Percentiles rank a stretch among this genome's conserved stretches.
phyloP scores from a whole-genome alignment of 805 yeast species.

The Metschnikowia cubensis region DNA sequence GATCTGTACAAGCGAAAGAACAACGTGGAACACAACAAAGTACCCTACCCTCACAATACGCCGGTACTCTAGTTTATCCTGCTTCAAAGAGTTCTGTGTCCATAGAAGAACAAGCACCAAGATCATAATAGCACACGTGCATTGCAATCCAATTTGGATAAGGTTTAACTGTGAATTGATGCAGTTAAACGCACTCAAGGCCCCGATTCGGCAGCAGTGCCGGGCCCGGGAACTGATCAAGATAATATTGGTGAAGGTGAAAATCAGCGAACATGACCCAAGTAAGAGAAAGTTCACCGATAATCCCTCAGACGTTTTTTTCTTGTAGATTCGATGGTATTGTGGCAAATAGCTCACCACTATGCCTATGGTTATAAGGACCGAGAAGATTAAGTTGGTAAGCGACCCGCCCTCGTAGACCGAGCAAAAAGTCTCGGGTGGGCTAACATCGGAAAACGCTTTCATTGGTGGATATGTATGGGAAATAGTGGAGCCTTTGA shows the following conservation, averaged over 20 bases:
- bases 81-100: constrained; percentile 45
- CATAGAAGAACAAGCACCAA: constrained; percentile 49
- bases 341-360: constrained; percentile 73
- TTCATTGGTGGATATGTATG: neutral
- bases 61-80: constrained; percentile 42
- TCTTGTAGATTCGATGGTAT: constrained; percentile 51
- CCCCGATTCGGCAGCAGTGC: constrained; percentile 50
- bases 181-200: constrained; percentile 53
- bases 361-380: constrained; percentile 61
- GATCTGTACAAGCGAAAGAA: constrained; percentile 31
- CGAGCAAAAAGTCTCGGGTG: constrained; percentile 29
- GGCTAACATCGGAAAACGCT: neutral
- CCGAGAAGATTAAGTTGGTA: constrained; percentile 46
- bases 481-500: too few relatives aligned
- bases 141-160: constrained; percentile 62
- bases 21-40: constrained; percentile 36
- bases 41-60: constrained; percentile 40
- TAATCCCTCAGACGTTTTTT: constrained; percentile 71
- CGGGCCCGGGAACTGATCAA: constrained; percentile 59
- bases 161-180: constrained; percentile 62
- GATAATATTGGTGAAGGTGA: constrained; percentile 63
- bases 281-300: constrained; percentile 68
- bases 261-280: constrained; percentile 65
- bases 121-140: constrained; percentile 55
- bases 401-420: constrained; percentile 48